Conservation (phyloP, 2,329 filamentous ascomycete species). For the Aspergillus transmontanensis region DNA sequence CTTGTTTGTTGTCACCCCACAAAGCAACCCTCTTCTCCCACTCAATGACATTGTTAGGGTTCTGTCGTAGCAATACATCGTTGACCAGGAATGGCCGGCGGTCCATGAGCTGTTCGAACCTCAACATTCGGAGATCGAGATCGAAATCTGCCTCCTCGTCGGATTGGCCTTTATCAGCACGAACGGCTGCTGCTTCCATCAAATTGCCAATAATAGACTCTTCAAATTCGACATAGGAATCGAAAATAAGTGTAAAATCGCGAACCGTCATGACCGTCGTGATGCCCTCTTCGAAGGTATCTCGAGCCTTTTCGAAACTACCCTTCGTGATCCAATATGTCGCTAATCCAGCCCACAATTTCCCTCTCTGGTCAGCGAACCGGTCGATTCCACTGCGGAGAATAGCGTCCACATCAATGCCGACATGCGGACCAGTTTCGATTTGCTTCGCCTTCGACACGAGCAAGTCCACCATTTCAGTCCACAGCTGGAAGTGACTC, state of each 20-base stretch:
- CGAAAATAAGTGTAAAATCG: conserved; percentile 95
- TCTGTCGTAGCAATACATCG: conserved; percentile 91
- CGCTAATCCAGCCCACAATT: conserved; percentile 90
- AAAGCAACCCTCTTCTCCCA: conserved; percentile 97
- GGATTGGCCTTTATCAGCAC: conserved; percentile 74
- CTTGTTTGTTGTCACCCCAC: conserved; percentile 89
- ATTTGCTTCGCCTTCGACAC: conserved; percentile 89
- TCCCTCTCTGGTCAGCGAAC: conserved; percentile 91
- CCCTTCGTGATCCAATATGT: conserved; percentile 96
- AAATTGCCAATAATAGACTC: conserved; percentile 90
- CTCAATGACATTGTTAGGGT: conserved; percentile 92
- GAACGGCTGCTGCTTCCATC: conserved; percentile 81
- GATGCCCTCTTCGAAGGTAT: conserved; percentile 93
- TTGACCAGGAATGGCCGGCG: conserved; percentile 93
- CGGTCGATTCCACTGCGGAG: conserved; percentile 87
- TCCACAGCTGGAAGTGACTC: conserved; percentile 96
- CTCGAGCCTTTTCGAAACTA: conserved; percentile 87
- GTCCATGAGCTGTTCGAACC: conserved; percentile 98
- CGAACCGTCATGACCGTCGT: conserved; percentile 98
- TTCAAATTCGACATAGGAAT: conserved; percentile 95
- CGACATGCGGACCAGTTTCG: conserved; percentile 75
- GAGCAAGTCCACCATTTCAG: conserved; percentile 91
- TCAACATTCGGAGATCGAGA: conserved; percentile 94
- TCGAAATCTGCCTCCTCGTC: conserved; percentile 90
- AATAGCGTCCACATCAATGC: conserved; percentile 88